Conservation (phyloP, 345 rosid species). For the Eucalyptus shirleyi region DNA sequence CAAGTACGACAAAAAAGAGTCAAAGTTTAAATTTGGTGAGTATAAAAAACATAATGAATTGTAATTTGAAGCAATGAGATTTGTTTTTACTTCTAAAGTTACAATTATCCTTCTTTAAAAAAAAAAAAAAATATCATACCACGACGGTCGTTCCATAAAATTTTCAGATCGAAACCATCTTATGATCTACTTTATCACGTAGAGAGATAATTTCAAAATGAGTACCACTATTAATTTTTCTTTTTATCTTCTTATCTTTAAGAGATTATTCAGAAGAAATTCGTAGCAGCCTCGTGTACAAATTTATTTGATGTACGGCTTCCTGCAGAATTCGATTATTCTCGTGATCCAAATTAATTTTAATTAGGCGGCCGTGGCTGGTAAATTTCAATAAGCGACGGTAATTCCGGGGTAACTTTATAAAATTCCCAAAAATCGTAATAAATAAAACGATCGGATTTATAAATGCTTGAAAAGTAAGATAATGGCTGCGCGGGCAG, state of each 20-base stretch:
- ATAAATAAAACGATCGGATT: not conserved
- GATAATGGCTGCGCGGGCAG: not conserved
- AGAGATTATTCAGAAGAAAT: not conserved
- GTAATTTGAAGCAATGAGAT: not conserved
- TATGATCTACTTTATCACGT: not conserved
- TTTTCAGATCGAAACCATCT: not conserved
- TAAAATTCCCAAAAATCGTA: not conserved
- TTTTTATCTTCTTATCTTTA: not conserved
- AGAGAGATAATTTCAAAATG: not conserved
- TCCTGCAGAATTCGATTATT: not conserved
- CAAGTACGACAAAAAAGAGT: not conserved
- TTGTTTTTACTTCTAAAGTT: not conserved
- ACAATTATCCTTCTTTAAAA: not conserved
- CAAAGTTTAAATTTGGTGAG: not conserved
- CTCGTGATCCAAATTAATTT: not conserved
- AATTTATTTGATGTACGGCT: not conserved
- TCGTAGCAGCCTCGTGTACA: fast-evolving
- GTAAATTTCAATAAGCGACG: not conserved
- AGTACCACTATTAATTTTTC: not conserved
- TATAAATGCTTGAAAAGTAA: not conserved
- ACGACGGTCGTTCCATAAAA: fast-evolving
- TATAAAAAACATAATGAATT: not conserved
- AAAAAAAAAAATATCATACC: not conserved
- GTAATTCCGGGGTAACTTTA: not conserved
- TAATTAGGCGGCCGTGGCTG: not conserved